A percentile compares a stretch with the other conserved stretches of the same genome.
Evolutionary conservation across 371 early-diverging fungal genomes (phyloP).

Genomic region (Phascolomyces articulosus): DNA sequence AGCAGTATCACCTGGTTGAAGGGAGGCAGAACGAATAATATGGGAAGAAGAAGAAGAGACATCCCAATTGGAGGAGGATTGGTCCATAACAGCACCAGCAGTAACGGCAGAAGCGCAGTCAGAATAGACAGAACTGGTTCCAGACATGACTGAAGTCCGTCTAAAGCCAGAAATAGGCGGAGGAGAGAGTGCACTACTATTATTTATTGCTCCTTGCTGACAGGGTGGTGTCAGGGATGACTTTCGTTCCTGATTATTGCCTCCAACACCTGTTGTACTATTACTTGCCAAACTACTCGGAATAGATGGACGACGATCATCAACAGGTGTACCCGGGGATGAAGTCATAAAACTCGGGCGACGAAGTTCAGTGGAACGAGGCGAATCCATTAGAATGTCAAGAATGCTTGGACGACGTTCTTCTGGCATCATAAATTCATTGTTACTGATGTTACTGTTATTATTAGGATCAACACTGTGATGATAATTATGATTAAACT

Average conservation of each 20-base stretch:
- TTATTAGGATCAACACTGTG: neutral
- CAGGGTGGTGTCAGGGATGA: slow-evolving; percentile 28
- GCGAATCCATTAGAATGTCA: slow-evolving; percentile 49
- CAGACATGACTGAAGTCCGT: slow-evolving; percentile 27
- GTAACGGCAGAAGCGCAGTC: slow-evolving; percentile 6
- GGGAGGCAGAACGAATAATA: slow-evolving; percentile 10
- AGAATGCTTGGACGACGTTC: slow-evolving; percentile 47
- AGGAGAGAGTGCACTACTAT: slow-evolving; percentile 28
- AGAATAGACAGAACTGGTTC: slow-evolving; percentile 17
- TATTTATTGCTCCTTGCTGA: slow-evolving; percentile 10
- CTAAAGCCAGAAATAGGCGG: slow-evolving; percentile 30
- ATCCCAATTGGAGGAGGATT: slow-evolving; percentile 11
- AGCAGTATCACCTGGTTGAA: slow-evolving; percentile 14
- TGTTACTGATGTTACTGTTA: neutral
- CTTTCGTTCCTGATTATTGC: slow-evolving; percentile 31
- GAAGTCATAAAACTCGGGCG: slow-evolving; percentile 21
- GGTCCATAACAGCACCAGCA: slow-evolving; percentile 7
- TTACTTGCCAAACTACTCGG: slow-evolving; percentile 8
- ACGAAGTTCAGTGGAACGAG: slow-evolving; percentile 15
- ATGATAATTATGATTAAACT: neutral
- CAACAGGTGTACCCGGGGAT: slow-evolving; percentile 4
- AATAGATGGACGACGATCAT: slow-evolving; percentile 23
- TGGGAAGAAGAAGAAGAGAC: slow-evolving; percentile 5
- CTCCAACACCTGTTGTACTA: neutral
- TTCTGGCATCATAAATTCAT: slow-evolving; percentile 8